phyloP scores from a whole-genome alignment of 108 stramenopile species.

The Skeletonema costatum region DNA sequence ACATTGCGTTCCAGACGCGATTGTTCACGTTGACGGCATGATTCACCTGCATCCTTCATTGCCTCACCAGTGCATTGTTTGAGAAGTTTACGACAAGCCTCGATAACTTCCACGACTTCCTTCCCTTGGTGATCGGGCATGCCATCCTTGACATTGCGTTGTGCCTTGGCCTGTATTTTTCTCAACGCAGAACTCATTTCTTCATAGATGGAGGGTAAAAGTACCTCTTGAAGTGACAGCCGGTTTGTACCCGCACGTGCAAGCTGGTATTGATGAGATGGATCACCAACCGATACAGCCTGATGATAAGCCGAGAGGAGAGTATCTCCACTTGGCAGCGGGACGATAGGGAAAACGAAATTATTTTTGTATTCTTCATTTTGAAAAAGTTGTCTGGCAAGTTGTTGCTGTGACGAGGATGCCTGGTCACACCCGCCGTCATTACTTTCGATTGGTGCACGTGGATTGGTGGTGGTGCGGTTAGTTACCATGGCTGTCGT shows the following conservation, averaged over 20 bases:
- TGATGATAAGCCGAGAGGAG: constrained; percentile 24
- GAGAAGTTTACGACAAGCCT: constrained; percentile 40
- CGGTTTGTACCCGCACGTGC: constrained; percentile 29
- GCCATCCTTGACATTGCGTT: constrained; percentile 34
- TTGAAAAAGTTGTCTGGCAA: too few species aligned
- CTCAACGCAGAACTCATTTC: constrained; percentile 32
- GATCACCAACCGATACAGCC: constrained; percentile 13
- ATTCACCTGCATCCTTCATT: constrained; percentile 18
- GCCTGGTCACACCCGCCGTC: too few species aligned
- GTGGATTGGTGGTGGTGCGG: too few species aligned
- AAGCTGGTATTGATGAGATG: constrained; percentile 45
- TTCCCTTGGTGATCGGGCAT: constrained; percentile 31
- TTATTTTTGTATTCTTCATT: constrained; percentile 19
- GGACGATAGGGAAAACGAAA: constrained; percentile 34
- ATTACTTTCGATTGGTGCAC: too few species aligned
- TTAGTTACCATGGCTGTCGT: too few species aligned
- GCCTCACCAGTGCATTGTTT: constrained; percentile 23
- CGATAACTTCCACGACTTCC: constrained; percentile 43
- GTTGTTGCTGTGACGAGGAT: too few species aligned
- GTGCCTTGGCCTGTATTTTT: constrained; percentile 39
- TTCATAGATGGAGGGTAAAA: constrained; percentile 36
- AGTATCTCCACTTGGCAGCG: constrained; percentile 12
- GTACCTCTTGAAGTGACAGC: constrained; percentile 42
- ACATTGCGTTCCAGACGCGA: constrained; percentile 3
- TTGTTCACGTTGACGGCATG: constrained; percentile 37